A percentile compares a stretch with the other conserved stretches of the same genome.
Evolutionary conservation across 148 eudicot genomes (phyloP).

Genomic region (Pouteria glomerata): DNA sequence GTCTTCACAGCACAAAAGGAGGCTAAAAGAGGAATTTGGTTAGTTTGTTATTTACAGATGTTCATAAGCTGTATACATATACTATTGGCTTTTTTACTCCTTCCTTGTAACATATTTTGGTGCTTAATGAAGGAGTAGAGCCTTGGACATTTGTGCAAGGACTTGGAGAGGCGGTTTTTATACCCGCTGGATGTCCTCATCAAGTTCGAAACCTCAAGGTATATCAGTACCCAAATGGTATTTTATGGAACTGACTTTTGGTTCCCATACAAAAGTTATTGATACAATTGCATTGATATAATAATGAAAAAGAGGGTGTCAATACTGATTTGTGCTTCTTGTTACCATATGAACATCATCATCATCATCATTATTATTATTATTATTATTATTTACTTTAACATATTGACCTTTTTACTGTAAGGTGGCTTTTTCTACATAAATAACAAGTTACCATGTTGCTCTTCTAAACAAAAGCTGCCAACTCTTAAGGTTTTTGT

Average conservation of each 20-base stretch:
- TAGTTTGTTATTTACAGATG: constrained; percentile 17
- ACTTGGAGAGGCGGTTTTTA: constrained; percentile 31
- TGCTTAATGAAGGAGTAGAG: constrained; percentile 24
- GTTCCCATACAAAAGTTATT: too few species aligned
- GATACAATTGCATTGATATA: too few species aligned
- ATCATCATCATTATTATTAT: too few species aligned
- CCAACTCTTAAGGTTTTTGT: too few species aligned
- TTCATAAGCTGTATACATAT: too few species aligned
- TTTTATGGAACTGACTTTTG: background rate
- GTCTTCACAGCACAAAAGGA: constrained; percentile 36
- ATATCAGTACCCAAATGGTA: background rate
- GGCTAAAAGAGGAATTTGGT: constrained; percentile 53
- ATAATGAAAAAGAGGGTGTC: too few species aligned
- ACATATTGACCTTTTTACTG: background rate
- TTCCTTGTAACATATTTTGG: background rate
- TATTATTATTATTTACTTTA: background rate
- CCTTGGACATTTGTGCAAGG: constrained; percentile 34
- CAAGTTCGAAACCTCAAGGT: constrained; percentile 30
- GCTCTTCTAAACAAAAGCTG: too few species aligned
- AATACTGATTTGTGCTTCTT: background rate
- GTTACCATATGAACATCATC: too few species aligned
- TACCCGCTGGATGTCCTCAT: constrained; percentile 31
- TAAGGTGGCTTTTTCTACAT: background rate
- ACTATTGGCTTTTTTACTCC: background rate
- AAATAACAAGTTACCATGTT: background rate